These are phyloP conservation scores for Niveomyces coronatus DNA, from an alignment of 2,329 filamentous ascomycete species.

Conservation along the genomic window DNA sequence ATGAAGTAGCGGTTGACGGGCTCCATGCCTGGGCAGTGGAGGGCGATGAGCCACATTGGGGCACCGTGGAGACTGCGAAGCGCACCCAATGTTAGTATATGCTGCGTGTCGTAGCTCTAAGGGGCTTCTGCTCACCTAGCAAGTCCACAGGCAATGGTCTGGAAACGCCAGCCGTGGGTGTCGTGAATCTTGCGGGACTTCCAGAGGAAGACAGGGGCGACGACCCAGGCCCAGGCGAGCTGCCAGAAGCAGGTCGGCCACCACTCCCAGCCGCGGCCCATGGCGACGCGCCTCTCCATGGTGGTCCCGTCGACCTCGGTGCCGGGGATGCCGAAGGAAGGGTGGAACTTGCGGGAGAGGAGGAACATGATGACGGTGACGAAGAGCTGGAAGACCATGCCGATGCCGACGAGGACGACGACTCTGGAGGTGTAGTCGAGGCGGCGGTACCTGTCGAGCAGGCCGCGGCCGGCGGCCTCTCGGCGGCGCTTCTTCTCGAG, in stretches of 20 bases:
- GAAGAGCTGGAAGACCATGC: constrained; percentile 46
- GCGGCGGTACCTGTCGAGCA: constrained; percentile 20
- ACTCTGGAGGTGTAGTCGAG: constrained; percentile 34
- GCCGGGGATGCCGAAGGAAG: constrained; percentile 46
- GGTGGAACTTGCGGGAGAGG: constrained; percentile 52
- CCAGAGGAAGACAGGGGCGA: constrained; percentile 49
- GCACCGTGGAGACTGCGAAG: constrained; percentile 3
- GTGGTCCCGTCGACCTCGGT: constrained; percentile 46
- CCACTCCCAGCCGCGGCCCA: constrained; percentile 53
- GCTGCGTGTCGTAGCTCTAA: too few species aligned
- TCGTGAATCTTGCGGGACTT: constrained; percentile 51
- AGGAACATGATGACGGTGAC: constrained; percentile 49
- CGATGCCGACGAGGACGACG: constrained; percentile 39
- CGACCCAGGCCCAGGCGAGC: constrained; percentile 48
- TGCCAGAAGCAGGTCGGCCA: constrained; percentile 52
- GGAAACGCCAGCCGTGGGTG: constrained; percentile 52
- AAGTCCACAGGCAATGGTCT: constrained; percentile 43
- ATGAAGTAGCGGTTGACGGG: constrained; percentile 37
- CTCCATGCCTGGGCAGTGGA: constrained; percentile 31
- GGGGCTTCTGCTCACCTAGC: constrained; percentile 28
- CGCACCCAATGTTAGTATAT: constrained; percentile 9
- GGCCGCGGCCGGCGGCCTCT: constrained; percentile 13
- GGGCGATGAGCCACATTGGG: constrained; percentile 45
- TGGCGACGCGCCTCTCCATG: constrained; percentile 34
- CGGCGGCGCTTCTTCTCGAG: constrained; percentile 1